phyloP scores from a whole-genome alignment of 1,139 yeast species.

The Saccharomyces hybrid region DNA sequence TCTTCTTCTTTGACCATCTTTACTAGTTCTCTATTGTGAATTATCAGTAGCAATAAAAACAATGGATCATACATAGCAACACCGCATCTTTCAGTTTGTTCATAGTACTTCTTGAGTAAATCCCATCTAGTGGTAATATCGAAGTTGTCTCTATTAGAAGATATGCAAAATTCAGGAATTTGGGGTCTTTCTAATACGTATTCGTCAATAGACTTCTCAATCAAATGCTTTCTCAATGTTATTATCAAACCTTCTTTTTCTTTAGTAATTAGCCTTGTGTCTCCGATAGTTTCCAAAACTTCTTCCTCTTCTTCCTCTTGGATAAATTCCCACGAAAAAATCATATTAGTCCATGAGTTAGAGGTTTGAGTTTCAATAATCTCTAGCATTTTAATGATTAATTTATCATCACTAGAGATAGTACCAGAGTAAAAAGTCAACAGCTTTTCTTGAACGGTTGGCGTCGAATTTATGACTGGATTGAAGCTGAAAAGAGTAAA shows the following conservation, averaged over 20 bases:
- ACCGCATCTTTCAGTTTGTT: conserved; percentile 14
- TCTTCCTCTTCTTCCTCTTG: conserved; percentile 37
- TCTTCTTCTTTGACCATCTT: conserved; percentile 29
- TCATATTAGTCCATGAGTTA: conserved; percentile 51
- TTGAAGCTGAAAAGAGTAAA: conserved; percentile 43
- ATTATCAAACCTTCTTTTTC: conserved; percentile 47
- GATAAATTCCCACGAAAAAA: conserved; percentile 60
- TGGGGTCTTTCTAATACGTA: conserved; percentile 29
- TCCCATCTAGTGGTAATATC: conserved; percentile 18
- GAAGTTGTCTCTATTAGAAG: conserved; percentile 12
- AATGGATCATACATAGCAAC: conserved; percentile 49
- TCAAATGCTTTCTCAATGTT: conserved; percentile 45
- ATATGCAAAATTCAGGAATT: background rate
- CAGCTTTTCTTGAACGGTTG: conserved; percentile 41
- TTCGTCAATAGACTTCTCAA: conserved; percentile 42
- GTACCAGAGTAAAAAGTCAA: conserved; percentile 57
- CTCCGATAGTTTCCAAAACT: conserved; percentile 41
- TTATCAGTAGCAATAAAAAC: conserved; percentile 47
- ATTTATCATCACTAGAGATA: conserved; percentile 49
- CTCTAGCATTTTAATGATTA: conserved; percentile 50
- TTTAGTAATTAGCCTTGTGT: conserved; percentile 40
- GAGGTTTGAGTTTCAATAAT: conserved; percentile 48
- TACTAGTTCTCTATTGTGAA: conserved; percentile 58
- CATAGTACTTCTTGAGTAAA: conserved; percentile 29
- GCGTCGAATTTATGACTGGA: conserved; percentile 41